Evolutionary conservation across 177 flowering plant genomes (phyloP), one percentile per base, ranked within the genome.

Genomic region (Viscum album): DNA sequence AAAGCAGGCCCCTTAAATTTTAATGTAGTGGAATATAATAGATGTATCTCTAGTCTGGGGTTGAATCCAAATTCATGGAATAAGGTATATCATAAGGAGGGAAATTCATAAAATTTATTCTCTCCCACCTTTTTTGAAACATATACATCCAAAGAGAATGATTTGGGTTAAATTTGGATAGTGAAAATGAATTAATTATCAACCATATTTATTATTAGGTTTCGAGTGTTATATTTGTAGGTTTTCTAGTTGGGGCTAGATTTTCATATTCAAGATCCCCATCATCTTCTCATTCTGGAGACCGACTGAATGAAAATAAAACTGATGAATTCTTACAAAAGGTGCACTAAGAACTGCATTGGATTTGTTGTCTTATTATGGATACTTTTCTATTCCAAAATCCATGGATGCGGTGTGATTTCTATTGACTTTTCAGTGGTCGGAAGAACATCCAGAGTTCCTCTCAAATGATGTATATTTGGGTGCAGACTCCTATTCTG

Each of bases 41-140:
- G 79, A 0, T 71, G 72, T 47, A 39, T 73, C 43, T 79, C 83
- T 4, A 35, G 73, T 28, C 56, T 75, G 35, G 32, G 31, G 8
- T 54, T 56, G 30, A 64, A 77, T n/a, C 78, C 78, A 35, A 13
- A 78, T 66, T 66, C 81, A 65, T 81, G 83, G 81, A 70, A 79
- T 1, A 78, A 78, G 81, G 83, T 81, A n/a, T n/a, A n/a, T n/a
- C n/a, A n/a, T n/a, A n/a, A n/a, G n/a, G n/a, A n/a, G n/a, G n/a
- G n/a, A n/a, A n/a, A n/a, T n/a, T n/a, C n/a, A n/a, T n/a, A n/a
- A n/a, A n/a, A n/a, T n/a, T n/a, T n/a, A n/a, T n/a, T n/a, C n/a
- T n/a, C n/a, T n/a, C n/a, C n/a, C n/a, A n/a, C 41, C 13, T 37
- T 37, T 37, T 45, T 45, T 45, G 15, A 13, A 21, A 2, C 21